Evolutionary conservation across 345 rosid genomes (phyloP), one percentile per base, ranked within the genome.

Genomic region (Hypericum perforatum): DNA sequence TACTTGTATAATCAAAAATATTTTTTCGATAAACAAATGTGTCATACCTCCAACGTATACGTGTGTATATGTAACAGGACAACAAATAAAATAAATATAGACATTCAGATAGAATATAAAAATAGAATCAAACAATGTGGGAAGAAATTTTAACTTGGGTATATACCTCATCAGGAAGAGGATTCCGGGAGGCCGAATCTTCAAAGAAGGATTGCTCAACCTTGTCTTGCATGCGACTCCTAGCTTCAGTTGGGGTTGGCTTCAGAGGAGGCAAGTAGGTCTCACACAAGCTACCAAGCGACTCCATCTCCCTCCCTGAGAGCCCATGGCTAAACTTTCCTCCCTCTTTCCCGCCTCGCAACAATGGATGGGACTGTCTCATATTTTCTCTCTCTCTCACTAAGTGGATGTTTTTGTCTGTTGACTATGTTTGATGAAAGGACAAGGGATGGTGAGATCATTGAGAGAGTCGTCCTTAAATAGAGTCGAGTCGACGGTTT

Each of bases 201-300:
- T 42, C 14, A 49, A 56, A 74, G 63, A 84, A 84, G 12, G 65
- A 69, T 9, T 71, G 75, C 7, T 69, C 51, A 14, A 76, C 56
- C 51, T 57, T 52, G 49, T 7, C 13, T 11, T 63, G 64, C 13
- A 54, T 57, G 29, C 37, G 56, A 29, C 41, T 62, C 3, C 56
- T 64, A 12, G 66, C 62, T 0, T 5, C 15, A 11, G 14, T 2
- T 2, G 66, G 39, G 48, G 54, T 50, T 0, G 64, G 57, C 9
- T 63, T 11, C 22, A 80, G 39, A 63, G 89, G 53, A 48, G 95
- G 92, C 50, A 80, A 63, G 8, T 79, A 3, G 6, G 72, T 71
- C 49, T 82, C 84, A n/a, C 84, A 84, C 32, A 86, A 5, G 64
- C 78, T 63, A 9, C 70, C 54, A 60, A 89, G 51, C 0, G 86